phyloP scores from a whole-genome alignment of 2,329 filamentous ascomycete species.

The Chaetothyriales sp. region DNA sequence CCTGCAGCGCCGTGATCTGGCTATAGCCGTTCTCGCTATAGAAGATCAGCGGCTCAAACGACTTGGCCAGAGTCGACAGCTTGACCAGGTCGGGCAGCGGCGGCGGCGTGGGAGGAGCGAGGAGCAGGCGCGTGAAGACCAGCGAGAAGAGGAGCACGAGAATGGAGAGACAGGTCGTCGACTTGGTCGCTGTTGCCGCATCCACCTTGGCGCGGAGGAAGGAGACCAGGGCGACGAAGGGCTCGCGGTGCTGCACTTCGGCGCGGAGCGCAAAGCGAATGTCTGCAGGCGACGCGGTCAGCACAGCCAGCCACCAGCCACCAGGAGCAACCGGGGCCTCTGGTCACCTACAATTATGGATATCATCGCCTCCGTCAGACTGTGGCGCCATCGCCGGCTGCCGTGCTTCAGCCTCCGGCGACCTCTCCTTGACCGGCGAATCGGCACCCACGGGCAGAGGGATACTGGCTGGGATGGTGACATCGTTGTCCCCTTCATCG shows the following conservation, averaged over 20 bases:
- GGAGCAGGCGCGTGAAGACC: conserved; percentile 50
- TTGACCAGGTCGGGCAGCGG: conserved; percentile 78
- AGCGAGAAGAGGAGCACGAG: conserved; percentile 52
- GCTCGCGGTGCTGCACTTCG: conserved; percentile 77
- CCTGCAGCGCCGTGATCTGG: conserved; percentile 77
- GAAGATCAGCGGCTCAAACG: conserved; percentile 87
- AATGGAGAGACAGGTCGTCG: conserved; percentile 50
- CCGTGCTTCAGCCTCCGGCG: conserved; percentile 38
- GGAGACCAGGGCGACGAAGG: conserved; percentile 59
- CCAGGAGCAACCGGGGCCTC: background rate
- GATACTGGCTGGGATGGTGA: conserved; percentile 42
- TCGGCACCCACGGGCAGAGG: conserved; percentile 41
- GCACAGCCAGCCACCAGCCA: background rate
- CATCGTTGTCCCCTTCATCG: conserved; percentile 35
- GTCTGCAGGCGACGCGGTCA: conserved; percentile 39
- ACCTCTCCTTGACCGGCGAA: conserved; percentile 44
- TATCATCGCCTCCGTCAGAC: conserved; percentile 9
- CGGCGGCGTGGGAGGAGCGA: conserved; percentile 52
- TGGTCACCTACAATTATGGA: conserved; percentile 39
- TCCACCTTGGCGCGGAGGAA: conserved; percentile 49
- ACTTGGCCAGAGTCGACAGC: conserved; percentile 74
- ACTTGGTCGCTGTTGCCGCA: conserved; percentile 54
- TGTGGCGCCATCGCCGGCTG: conserved; percentile 15
- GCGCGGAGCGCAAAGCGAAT: conserved; percentile 78
- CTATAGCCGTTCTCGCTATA: conserved; percentile 81